Conservation (phyloP, 208 protist genomes). For the Trypanosoma vivax region DNA sequence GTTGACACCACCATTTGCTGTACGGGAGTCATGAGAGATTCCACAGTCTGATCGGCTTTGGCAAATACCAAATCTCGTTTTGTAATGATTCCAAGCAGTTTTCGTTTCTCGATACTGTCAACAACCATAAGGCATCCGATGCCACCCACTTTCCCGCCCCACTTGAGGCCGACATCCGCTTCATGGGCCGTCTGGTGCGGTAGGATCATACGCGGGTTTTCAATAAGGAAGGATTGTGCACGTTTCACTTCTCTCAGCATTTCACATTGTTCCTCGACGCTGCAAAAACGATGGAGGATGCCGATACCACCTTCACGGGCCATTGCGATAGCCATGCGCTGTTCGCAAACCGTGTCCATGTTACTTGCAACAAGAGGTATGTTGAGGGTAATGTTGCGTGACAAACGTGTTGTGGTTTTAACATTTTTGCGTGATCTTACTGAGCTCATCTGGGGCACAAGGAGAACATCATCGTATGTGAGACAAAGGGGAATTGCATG, state of each 20-base stretch:
- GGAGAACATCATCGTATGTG: constrained; percentile 88
- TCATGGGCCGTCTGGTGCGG: constrained; percentile 46
- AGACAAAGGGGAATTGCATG: constrained; percentile 43
- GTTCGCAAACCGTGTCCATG: constrained; percentile 91
- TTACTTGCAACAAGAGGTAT: constrained; percentile 88
- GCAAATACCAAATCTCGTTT: constrained; percentile 70
- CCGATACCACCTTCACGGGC: constrained; percentile 86
- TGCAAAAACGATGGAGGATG: constrained; percentile 89
- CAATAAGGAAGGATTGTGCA: constrained; percentile 86
- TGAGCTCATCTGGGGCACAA: constrained; percentile 73
- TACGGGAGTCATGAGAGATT: constrained; percentile 65
- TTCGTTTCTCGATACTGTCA: constrained; percentile 27
- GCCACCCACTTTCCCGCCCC: constrained; percentile 65
- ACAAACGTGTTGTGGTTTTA: constrained; percentile 54
- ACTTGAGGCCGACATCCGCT: constrained; percentile 58
- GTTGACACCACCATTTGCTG: constrained; percentile 37
- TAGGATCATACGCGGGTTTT: constrained; percentile 77
- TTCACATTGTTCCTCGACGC: constrained; percentile 74
- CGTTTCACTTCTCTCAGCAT: constrained; percentile 88
- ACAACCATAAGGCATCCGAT: constrained; percentile 81
- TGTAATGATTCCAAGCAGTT: constrained; percentile 61
- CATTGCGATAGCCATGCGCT: constrained; percentile 81
- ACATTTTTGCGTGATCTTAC: constrained; percentile 69
- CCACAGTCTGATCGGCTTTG: constrained; percentile 25
- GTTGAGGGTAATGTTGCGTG: constrained; percentile 60